A percentile compares a stretch with the other conserved stretches of the same genome.
Evolutionary conservation across 2,329 filamentous ascomycete species (phyloP).

Genomic region (Cordyceps militaris): DNA sequence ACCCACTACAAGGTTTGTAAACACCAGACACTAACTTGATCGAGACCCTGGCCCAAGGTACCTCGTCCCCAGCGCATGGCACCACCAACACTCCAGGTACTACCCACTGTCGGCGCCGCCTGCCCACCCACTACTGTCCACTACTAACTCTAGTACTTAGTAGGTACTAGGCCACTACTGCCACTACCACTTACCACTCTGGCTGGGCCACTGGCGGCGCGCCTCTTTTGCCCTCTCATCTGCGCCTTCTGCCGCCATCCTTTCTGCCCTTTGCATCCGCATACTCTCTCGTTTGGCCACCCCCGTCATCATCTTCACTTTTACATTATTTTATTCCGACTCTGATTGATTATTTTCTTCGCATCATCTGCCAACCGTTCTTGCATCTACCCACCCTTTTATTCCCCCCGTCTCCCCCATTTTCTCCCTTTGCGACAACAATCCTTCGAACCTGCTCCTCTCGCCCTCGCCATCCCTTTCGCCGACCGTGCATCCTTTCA

Average conservation of each 20-base stretch:
- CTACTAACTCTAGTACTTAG: too few species aligned
- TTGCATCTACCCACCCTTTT: not conserved
- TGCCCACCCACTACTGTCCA: not conserved
- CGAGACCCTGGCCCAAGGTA: not conserved
- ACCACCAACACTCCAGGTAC: not conserved
- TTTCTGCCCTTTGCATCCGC: constrained; percentile 5
- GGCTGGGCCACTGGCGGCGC: not conserved
- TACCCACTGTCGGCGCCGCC: not conserved
- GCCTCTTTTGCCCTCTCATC: constrained; percentile 1
- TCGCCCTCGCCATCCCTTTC: not conserved
- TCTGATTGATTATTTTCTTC: not conserved
- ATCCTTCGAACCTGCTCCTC: not conserved
- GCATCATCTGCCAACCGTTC: not conserved
- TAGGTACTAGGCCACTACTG: too few species aligned
- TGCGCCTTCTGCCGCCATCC: constrained; percentile 6
- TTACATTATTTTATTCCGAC: not conserved
- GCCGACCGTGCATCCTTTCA: constrained; percentile 4
- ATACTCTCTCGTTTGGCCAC: not conserved
- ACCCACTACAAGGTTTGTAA: not conserved
- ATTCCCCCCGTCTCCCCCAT: not conserved
- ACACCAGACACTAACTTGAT: not conserved
- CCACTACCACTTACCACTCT: not conserved
- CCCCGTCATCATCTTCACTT: not conserved
- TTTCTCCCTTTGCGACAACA: not conserved
- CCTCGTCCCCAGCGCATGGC: not conserved